Base-by-base conservation (phyloP, 1,284 basidiomycete genomes). In the Inonotus hispidus region DNA sequence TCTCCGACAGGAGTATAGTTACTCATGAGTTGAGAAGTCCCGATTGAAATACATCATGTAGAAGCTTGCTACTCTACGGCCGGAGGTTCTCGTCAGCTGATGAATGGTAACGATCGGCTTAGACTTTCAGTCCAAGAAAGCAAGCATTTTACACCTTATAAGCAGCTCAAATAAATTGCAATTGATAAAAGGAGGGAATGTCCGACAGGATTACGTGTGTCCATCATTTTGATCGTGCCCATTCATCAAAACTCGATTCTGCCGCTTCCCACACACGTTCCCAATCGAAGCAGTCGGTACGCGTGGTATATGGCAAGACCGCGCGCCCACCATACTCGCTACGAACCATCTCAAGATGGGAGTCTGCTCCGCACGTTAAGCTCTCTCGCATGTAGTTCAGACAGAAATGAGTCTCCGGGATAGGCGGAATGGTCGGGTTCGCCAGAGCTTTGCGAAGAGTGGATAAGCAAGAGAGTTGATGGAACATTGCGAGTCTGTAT, bases 301-400 rank as follows among this genome's bases (percentile, higher is more conserved):
- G 58, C 38, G 58, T 59, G 23, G 50, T 54, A 23, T 54, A 59
- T 39, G 58, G 58, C 13, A 54, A 38, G 29, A 59, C 58, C 13
- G 58, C 50, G 23, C 50, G 50, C 21, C 58, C 58, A 27, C 58
- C 58, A 23, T 59, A 59, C 50, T 59, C 58, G 38, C 50, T 53
- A 3, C 58, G 38, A 10, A 59, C 58, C 58, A 54, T 53, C 53
- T 61, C 59, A 39, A 61, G 59, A 27, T 55, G 53, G 13, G 21
- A 23, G 37, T 61, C 59, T 19, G 59, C 41, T n/a, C 29, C 25
- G 41, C 59, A 61, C n/a, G 25, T 16, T 14, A 61, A 37, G 13
- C 53, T 53, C 25, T 61, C 35, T 2, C 59, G 53, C 5, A 61
- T 16, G 46, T 61, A 61, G 45, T 61, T 56, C 46, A 61, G 27